Percentiles rank a stretch among this genome's conserved stretches.
phyloP scores from a whole-genome alignment of 768 basidiomycete species.

The Naganishia antarctica region DNA sequence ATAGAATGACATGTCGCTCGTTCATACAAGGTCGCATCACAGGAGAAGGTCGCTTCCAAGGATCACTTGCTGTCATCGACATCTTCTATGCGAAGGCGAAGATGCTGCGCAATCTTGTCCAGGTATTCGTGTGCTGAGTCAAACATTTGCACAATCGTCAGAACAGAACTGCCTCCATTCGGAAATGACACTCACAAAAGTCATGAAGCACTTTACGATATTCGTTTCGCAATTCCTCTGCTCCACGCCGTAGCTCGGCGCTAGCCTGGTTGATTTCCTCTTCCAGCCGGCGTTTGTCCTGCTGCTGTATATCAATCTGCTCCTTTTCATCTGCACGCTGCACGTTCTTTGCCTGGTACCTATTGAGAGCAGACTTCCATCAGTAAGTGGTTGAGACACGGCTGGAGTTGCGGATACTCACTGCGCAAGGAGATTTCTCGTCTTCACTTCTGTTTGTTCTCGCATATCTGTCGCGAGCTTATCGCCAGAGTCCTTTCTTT shows the following conservation, averaged over 20 bases:
- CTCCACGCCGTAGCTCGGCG: conserved; percentile 7
- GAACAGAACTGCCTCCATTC: neutral
- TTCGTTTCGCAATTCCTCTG: conserved; percentile 10
- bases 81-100: conserved; percentile 9
- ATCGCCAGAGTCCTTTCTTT: conserved; percentile 10
- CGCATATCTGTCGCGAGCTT: conserved; percentile 15
- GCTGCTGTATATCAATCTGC: conserved; percentile 18
- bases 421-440: conserved; percentile 9
- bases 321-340: conserved; percentile 17
- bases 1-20: too few species aligned
- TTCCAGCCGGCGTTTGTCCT: conserved; percentile 11
- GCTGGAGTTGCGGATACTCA: neutral
- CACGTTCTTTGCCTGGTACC: conserved; percentile 14
- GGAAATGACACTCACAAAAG: conserved; percentile 3
- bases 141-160: neutral
- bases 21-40: too few species aligned
- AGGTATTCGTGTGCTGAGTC: conserved; percentile 6
- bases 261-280: conserved; percentile 19
- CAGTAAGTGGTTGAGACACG: neutral
- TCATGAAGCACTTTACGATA: conserved; percentile 10
- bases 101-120: conserved; percentile 16
- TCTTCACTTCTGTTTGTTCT: conserved; percentile 14
- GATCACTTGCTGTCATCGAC: conserved; percentile 4
- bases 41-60: too few species aligned
- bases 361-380: neutral